Evolutionary conservation across 305 asterid species (phyloP).

Genomic region (Fraxinus platypoda): DNA sequence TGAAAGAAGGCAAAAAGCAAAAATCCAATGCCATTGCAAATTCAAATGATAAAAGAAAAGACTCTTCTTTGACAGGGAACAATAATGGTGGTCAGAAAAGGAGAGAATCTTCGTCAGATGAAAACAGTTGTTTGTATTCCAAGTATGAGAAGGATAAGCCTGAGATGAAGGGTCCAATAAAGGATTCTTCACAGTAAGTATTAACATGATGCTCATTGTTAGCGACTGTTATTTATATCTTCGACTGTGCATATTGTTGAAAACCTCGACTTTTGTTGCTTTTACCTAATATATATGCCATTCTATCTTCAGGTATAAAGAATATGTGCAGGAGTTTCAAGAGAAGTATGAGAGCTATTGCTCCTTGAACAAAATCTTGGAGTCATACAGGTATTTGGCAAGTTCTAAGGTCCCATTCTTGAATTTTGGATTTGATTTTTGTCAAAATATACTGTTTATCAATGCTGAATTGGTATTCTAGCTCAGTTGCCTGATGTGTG

Average conservation of each 20-base stretch:
- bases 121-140: slow-evolving; percentile 53
- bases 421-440: background rate
- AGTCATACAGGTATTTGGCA: slow-evolving; percentile 68
- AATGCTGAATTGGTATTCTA: background rate
- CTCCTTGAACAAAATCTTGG: slow-evolving; percentile 67
- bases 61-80: slow-evolving; percentile 56
- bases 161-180: slow-evolving; percentile 78
- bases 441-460: background rate
- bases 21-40: slow-evolving; percentile 46
- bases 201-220: background rate
- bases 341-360: slow-evolving; percentile 73
- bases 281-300: background rate
- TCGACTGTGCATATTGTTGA: slow-evolving; percentile 14
- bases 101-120: slow-evolving; percentile 67
- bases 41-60: slow-evolving; percentile 55
- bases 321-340: slow-evolving; percentile 80
- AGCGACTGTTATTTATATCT: slow-evolving; percentile 5
- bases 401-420: slow-evolving; percentile 18
- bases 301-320: slow-evolving; percentile 59
- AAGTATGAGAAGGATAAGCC: slow-evolving; percentile 89
- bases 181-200: slow-evolving; percentile 77
- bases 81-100: slow-evolving; percentile 48
- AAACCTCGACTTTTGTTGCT: slow-evolving; percentile 19
- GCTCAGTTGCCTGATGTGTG: slow-evolving; percentile 25
- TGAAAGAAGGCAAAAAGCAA: slow-evolving; percentile 61